Base-by-base conservation (phyloP, 371 early-diverging fungal genomes). In the Sporodiniella umbellata region DNA sequence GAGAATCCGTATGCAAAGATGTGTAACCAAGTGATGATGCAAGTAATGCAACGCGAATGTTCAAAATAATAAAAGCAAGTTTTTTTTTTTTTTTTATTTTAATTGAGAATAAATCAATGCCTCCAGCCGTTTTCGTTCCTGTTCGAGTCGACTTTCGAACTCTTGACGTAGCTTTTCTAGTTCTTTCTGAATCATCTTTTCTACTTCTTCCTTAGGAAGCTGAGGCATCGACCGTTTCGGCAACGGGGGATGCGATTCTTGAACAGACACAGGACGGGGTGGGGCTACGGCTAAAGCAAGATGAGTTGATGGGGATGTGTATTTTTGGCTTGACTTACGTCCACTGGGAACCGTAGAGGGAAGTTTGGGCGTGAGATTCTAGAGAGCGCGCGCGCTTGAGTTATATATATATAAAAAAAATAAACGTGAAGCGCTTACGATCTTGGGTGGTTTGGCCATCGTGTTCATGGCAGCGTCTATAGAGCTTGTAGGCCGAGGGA, bases 1-100 rank as follows among this genome's bases (percentile, higher is more conserved):
- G 90, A 92, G 53, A 95, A 95, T 58, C 95, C 94, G 2, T 92
- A 90, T 70, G 94, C 94, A 4, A 92, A 94, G 52, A 77, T 95
- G 79, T 95, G 90, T 52, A 83, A 85, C 39, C 85, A 84, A 25
- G 82, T 87, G 45, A 80, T 90, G 55, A 69, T 80, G 60, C 84
- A 90, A 50, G 81, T 84, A 43, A 84, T 89, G 74, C 67, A 66
- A 18, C 67, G 72, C 7, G 78, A 82, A 62, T 26, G 35, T 26
- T 21, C 21, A 21, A 40, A 40, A 40, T 10, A 40, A 8, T 15
- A 40, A 19, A 35, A 35, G 15, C 15, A 35, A 35, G 4, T 54
- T 54, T 31, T 39, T 48, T 42, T 54, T 54, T 43, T 42, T 48
- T 14, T 53, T 31, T 42, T 22, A 23, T 10, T 42, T 40, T 3